Evolutionary conservation across 2,329 filamentous ascomycete genomes (phyloP), one percentile per base, ranked within the genome.

Genomic region (Triangularia setosa): DNA sequence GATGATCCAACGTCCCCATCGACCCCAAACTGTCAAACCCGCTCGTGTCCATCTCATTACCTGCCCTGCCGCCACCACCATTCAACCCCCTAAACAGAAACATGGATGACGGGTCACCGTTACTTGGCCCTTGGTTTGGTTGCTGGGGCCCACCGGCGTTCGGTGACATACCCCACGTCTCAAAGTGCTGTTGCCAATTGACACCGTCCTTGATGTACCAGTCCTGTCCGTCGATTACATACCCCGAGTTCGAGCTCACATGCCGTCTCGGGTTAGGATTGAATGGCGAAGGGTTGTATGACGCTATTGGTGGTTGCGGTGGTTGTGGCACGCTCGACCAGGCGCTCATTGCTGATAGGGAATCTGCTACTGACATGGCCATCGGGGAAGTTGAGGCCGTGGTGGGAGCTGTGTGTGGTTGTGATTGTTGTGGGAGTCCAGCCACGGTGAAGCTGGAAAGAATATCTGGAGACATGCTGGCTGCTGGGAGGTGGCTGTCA

Each of bases 171-270:
- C 18, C 48, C 84, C 84, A 87, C 2, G 78, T 74, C 62, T 84
- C 80, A 69, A 86, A 87, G 65, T 84, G 81, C 62, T 85, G 82
- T 64, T 86, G 83, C 83, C 84, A 86, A 65, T 79, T 83, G 25
- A 81, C 83, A 18, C 84, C 80, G 65, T 87, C 84, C 61, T 80
- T 84, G 21, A 87, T 73, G 68, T 85, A 84, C 82, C 83, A 87
- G 44, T 86, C 82, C 65, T 83, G 80, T 8, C 80, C 80, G 65
- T 85, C 83, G 54, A 86, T 75, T 5, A 75, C 74, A 54, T 78
- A 79, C 65, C 67, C 30, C 65, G 33, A 55, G 52, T 35, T 64
- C 60, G 28, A n/a, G 24, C 56, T 27, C 30, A 52, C 54, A 57
- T 21, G 57, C 18, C 55, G 59, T 60, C 35, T 27, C 67, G 65